phyloP scores from a whole-genome alignment of 257 asterid genomes.

The Catharanthus roseus region DNA sequence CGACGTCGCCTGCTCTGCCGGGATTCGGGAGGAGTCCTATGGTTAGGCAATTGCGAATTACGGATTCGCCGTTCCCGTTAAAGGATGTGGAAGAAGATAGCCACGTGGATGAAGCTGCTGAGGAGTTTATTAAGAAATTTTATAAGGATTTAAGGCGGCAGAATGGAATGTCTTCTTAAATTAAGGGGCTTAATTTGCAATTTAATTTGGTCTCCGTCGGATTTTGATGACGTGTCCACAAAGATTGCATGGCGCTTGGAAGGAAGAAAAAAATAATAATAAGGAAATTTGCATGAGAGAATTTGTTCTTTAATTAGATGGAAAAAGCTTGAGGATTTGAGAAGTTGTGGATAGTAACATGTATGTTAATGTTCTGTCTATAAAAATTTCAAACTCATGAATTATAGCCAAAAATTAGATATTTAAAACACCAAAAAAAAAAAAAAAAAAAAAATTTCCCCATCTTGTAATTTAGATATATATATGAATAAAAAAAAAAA shows the following conservation, averaged over 20 bases:
- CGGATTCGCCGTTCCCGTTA: slow-evolving; percentile 33
- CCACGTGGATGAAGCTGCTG: slow-evolving; percentile 28
- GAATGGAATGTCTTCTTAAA: slow-evolving; percentile 5
- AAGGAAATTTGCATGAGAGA: neutral
- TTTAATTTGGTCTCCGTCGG: too few relatives aligned
- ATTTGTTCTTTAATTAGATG: too few relatives aligned
- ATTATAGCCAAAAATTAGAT: neutral
- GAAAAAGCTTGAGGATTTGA: neutral
- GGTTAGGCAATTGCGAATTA: slow-evolving; percentile 38
- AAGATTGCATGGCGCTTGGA: too few relatives aligned
- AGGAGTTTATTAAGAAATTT: slow-evolving; percentile 26
- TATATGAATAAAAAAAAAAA: neutral
- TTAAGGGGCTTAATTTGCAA: too few relatives aligned
- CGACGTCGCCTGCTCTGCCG: slow-evolving; percentile 37
- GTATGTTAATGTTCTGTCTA: slow-evolving; percentile 1
- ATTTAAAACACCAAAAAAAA: neutral
- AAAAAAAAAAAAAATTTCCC: neutral
- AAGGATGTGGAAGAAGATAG: slow-evolving; percentile 11
- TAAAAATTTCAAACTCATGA: neutral
- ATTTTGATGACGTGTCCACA: too few relatives aligned
- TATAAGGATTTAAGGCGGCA: slow-evolving; percentile 25
- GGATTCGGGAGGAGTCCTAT: slow-evolving; percentile 32
- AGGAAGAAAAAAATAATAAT: neutral
- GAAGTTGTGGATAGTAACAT: neutral
- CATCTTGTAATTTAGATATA: neutral